These are phyloP conservation scores for Sporothrix curviconia DNA, from an alignment of 2,329 filamentous ascomycete genomes.

Conservation along the genomic window DNA sequence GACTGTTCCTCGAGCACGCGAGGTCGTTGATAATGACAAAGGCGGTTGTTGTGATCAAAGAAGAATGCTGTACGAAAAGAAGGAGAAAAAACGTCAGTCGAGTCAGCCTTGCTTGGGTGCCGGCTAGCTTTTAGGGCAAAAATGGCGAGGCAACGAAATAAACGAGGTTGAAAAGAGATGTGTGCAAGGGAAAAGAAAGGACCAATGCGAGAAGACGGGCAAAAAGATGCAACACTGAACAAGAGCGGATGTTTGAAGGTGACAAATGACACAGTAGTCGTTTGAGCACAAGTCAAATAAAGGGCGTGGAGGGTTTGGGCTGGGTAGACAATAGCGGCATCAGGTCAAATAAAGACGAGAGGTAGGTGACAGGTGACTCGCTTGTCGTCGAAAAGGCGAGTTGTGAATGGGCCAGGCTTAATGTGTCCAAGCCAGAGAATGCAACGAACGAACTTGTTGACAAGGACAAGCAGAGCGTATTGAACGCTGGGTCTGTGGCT, in stretches of 20 bases:
- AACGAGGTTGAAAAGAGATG: background rate
- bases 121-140: background rate
- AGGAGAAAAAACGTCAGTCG: background rate
- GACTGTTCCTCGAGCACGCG: slow-evolving; percentile 16
- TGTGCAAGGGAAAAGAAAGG: background rate
- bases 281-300: background rate
- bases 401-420: too few species aligned
- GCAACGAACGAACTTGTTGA: too few species aligned
- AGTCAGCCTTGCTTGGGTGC: background rate
- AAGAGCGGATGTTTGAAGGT: too few species aligned
- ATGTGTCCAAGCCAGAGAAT: too few species aligned
- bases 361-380: background rate
- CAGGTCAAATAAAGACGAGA: background rate
- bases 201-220: background rate
- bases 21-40: slow-evolving; percentile 12
- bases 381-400: background rate
- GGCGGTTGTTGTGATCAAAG: background rate
- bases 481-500: background rate
- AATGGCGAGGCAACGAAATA: slow-evolving; percentile 1
- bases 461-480: background rate
- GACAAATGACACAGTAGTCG: background rate
- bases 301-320: background rate
- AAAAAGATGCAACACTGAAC: background rate
- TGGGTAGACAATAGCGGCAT: background rate
- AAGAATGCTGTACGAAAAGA: background rate